These are phyloP conservation scores for Bryoglossum gracile DNA, from an alignment of 495 filamentous ascomycete species.

Conservation along the genomic window DNA sequence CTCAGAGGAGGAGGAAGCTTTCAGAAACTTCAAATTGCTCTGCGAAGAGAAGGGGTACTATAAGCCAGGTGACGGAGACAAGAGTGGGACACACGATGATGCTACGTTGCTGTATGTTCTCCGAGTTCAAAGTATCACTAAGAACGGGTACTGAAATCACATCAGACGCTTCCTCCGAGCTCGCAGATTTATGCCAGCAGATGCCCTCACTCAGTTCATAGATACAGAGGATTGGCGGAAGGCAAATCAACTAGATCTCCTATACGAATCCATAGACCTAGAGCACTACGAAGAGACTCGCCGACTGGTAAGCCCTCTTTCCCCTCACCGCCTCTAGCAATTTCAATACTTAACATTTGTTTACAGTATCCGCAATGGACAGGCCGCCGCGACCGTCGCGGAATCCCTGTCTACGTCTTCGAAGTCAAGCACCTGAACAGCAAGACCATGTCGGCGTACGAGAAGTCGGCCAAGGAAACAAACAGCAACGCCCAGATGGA, in stretches of 20 bases:
- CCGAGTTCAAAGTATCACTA: neutral
- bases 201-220: slow-evolving; percentile 77
- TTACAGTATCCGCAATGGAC: slow-evolving; percentile 87
- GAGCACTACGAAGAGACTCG: slow-evolving; percentile 74
- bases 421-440: slow-evolving; percentile 73
- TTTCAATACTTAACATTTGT: slow-evolving; percentile 3
- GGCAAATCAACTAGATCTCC: slow-evolving; percentile 62
- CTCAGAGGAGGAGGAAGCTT: slow-evolving; percentile 54
- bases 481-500: slow-evolving; percentile 46
- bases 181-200: slow-evolving; percentile 61
- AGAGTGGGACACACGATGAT: slow-evolving; percentile 64
- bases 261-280: slow-evolving; percentile 74
- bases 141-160: slow-evolving; percentile 10
- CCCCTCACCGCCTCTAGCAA: neutral
- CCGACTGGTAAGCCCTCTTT: slow-evolving; percentile 51
- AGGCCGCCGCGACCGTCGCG: slow-evolving; percentile 75
- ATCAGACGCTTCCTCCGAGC: slow-evolving; percentile 73
- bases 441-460: slow-evolving; percentile 74
- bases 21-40: slow-evolving; percentile 60
- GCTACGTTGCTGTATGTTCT: slow-evolving; percentile 66
- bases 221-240: slow-evolving; percentile 84
- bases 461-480: slow-evolving; percentile 46
- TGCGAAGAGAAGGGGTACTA: slow-evolving; percentile 61
- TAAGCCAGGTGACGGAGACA: slow-evolving; percentile 36
- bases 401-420: slow-evolving; percentile 85